Conservation (phyloP, 208 protist genomes). For the Entamoeba histolytica region DNA sequence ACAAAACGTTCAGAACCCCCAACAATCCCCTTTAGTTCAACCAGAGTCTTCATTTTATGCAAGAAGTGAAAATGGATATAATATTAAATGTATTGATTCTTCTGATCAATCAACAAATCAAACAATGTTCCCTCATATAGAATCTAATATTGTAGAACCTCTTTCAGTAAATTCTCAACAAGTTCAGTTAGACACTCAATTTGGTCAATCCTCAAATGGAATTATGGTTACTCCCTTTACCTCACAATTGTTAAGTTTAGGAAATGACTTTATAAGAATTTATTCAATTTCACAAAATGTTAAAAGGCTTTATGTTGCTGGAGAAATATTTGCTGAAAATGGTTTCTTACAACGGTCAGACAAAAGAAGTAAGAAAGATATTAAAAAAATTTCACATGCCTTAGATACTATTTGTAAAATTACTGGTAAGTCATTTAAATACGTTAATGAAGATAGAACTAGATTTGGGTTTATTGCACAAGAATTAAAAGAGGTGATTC, state of each 20-base stretch:
- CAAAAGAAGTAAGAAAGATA: neutral
- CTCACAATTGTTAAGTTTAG: neutral
- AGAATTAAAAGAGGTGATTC: neutral
- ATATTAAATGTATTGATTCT: no score
- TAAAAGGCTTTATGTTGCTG: neutral
- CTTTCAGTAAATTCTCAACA: no score
- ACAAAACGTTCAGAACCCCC: no score
- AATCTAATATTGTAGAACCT: no score
- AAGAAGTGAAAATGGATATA: no score
- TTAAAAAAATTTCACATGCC: neutral
- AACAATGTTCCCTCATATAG: no score
- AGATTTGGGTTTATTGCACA: neutral
- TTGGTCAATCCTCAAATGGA: neutral
- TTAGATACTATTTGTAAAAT: neutral
- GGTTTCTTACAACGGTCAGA: neutral
- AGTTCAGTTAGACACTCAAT: no score
- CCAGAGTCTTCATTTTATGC: no score
- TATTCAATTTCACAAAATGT: neutral
- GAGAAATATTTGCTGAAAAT: neutral
- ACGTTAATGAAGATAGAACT: neutral
- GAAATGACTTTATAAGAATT: neutral
- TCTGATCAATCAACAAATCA: no score
- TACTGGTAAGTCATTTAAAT: neutral
- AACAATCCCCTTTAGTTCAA: no score
- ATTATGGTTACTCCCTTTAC: neutral